phyloP scores from a whole-genome alignment of 2,329 filamentous ascomycete genomes.

The Diaporthe australafricana region DNA sequence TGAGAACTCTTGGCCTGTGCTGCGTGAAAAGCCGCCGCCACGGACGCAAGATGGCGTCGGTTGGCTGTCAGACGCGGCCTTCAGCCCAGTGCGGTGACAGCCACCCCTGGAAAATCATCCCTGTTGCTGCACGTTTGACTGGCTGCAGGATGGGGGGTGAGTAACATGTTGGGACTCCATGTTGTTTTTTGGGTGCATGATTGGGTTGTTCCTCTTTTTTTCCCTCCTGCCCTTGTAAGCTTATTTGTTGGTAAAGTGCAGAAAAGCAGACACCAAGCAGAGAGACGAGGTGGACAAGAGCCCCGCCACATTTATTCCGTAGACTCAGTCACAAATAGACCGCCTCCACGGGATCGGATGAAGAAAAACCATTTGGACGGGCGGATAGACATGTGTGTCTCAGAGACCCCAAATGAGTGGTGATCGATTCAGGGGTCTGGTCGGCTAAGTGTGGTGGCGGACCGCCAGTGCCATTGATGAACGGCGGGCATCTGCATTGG shows the following conservation, averaged over 20 bases:
- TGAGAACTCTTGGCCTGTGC: conserved; percentile 34
- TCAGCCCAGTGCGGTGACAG: conserved; percentile 34
- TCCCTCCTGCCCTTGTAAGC: too few species aligned
- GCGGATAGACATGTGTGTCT: conserved; percentile 18
- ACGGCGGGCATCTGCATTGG: conserved; percentile 1
- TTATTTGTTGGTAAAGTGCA: too few species aligned
- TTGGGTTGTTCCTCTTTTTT: not conserved
- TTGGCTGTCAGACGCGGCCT: conserved; percentile 27
- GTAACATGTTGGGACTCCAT: conserved; percentile 1
- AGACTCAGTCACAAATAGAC: not conserved
- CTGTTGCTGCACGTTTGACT: conserved; percentile 28
- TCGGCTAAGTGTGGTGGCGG: conserved; percentile 27
- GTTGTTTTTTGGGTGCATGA: not conserved
- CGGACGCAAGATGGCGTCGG: conserved; percentile 17
- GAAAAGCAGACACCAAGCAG: not conserved
- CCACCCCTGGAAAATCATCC: conserved; percentile 24
- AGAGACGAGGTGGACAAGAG: not conserved
- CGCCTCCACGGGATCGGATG: conserved; percentile 9
- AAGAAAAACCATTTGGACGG: not conserved
- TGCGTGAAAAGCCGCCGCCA: conserved; percentile 15
- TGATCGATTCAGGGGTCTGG: conserved; percentile 15
- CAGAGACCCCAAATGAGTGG: not conserved
- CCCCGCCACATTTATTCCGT: not conserved
- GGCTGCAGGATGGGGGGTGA: conserved; percentile 9
- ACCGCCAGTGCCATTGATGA: not conserved